Evolutionary conservation across 495 filamentous ascomycete genomes (phyloP).

Genomic region (Aspergillus carlsbadensis): DNA sequence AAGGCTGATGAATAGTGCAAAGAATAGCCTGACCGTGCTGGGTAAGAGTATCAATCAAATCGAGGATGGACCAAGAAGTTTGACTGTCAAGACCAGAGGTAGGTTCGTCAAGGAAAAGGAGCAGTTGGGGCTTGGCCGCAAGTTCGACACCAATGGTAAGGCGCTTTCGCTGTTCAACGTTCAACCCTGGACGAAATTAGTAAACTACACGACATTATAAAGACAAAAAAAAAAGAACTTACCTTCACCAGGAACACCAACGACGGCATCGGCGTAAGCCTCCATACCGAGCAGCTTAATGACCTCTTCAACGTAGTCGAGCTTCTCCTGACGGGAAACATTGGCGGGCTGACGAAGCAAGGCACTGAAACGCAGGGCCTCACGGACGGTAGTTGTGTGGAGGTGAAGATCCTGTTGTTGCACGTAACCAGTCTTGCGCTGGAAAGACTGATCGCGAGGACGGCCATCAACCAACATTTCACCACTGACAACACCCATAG

Average conservation of each 20-base stretch:
- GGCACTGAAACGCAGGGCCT: conserved; percentile 79
- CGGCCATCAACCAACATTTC: conserved; percentile 56
- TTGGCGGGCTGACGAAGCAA: conserved; percentile 79
- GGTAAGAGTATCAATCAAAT: conserved; percentile 82
- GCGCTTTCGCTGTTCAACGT: conserved; percentile 88
- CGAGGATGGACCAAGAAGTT: conserved; percentile 86
- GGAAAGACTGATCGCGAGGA: conserved; percentile 72
- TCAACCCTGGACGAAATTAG: conserved; percentile 59
- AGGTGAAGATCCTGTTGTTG: conserved; percentile 95
- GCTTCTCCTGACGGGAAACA: conserved; percentile 71
- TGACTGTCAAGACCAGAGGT: conserved; percentile 87
- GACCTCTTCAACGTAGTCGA: conserved; percentile 87
- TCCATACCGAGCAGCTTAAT: conserved; percentile 93
- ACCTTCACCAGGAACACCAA: conserved; percentile 51
- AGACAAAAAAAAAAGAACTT: background rate
- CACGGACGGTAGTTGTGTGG: conserved; percentile 80
- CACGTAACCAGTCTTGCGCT: conserved; percentile 92
- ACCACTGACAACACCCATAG: conserved; percentile 52
- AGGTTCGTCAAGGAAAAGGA: conserved; percentile 89
- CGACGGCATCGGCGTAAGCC: conserved; percentile 40
- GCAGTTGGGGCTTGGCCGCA: conserved; percentile 81
- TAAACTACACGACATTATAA: no score
- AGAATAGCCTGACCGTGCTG: conserved; percentile 89
- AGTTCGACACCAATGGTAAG: conserved; percentile 89
- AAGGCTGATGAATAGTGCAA: conserved; percentile 95